Conservation (phyloP, 495 filamentous ascomycete genomes). For the Lophium mytilinum region DNA sequence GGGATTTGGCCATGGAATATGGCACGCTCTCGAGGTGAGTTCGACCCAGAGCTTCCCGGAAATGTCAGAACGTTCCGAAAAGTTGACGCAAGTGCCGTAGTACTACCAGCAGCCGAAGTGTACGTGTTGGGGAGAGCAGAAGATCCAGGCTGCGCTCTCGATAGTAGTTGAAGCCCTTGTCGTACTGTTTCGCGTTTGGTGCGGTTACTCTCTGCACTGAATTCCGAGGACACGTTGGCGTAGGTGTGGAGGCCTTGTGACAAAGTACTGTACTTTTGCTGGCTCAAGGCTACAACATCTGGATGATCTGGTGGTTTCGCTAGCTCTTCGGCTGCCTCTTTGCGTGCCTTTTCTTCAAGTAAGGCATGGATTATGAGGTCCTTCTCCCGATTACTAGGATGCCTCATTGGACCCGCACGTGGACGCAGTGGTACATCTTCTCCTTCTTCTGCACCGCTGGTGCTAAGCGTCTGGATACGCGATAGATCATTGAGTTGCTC, state of each 20-base stretch:
- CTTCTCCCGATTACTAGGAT: conserved; percentile 7
- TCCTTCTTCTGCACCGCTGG: neutral
- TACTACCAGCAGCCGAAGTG: neutral
- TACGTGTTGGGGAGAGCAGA: neutral
- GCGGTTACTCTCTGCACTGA: neutral
- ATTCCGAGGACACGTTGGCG: neutral
- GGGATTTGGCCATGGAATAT: neutral
- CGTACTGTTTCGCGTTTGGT: neutral
- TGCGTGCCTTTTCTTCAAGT: conserved; percentile 24
- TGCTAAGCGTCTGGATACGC: neutral
- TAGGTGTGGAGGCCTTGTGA: conserved; percentile 5
- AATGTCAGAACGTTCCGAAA: neutral
- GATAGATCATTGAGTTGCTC: too few relatives aligned
- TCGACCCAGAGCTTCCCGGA: neutral
- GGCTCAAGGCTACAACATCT: conserved; percentile 19
- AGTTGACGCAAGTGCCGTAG: neutral
- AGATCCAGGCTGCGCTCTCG: neutral
- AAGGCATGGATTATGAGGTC: conserved; percentile 25
- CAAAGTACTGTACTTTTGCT: conserved; percentile 13
- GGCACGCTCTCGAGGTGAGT: neutral
- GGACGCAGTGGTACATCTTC: neutral
- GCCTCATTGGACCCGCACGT: conserved; percentile 1
- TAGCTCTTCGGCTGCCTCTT: conserved; percentile 18
- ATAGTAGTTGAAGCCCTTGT: neutral
- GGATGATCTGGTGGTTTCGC: conserved; percentile 17